Conservation (phyloP, 139 green algal species). For the Chlorella sp. region DNA sequence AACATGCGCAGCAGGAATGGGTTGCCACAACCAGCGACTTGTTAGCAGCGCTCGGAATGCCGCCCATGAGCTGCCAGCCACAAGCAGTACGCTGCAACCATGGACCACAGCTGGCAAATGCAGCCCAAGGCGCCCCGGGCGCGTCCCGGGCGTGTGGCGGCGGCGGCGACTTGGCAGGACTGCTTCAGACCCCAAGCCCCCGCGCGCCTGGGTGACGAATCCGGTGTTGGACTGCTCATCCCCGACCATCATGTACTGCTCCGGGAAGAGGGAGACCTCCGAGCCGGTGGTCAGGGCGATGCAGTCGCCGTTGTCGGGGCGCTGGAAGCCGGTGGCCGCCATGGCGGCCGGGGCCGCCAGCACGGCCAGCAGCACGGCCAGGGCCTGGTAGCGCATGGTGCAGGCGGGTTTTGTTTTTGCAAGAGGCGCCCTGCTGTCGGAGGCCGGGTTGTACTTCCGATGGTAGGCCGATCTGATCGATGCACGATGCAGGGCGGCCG, state of each 20-base stretch:
- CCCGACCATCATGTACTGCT: constrained; percentile 30
- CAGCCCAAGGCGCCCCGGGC: no score
- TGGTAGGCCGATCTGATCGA: no score
- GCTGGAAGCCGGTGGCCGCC: not conserved
- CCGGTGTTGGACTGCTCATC: not conserved
- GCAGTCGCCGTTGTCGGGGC: constrained; percentile 43
- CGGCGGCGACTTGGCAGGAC: not conserved
- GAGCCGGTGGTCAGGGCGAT: not conserved
- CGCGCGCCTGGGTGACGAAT: not conserved
- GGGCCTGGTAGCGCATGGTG: not conserved
- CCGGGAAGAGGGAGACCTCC: constrained; percentile 35
- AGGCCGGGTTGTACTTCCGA: no score
- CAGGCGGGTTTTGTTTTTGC: not conserved
- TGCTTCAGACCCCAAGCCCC: not conserved
- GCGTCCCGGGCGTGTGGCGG: no score
- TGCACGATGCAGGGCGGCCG: no score
- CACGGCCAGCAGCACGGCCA: not conserved
- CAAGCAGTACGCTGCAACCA: no score
- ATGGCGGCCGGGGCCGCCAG: not conserved
- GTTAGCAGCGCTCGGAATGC: not conserved
- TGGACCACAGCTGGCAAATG: no score
- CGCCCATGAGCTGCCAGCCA: no score
- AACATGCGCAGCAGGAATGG: not conserved
- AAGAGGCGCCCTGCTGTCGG: not conserved
- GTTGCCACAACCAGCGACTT: not conserved